Conservation (phyloP, 2,329 filamentous ascomycete genomes). For the Pseudopyricularia cyperi region DNA sequence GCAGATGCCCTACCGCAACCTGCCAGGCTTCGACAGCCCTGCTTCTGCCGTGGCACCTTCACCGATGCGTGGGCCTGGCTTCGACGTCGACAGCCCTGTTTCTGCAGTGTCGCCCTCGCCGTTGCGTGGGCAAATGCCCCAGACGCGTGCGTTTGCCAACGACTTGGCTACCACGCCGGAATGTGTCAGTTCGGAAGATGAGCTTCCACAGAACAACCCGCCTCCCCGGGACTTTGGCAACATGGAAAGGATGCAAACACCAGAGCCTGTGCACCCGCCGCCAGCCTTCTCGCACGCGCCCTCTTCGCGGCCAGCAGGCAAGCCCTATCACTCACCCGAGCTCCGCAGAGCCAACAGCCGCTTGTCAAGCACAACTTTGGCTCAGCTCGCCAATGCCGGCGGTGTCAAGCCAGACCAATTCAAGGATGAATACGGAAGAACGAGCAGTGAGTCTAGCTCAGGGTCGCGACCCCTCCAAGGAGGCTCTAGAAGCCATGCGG, state of each 20-base stretch:
- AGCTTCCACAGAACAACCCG: conserved; percentile 20
- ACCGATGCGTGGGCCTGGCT: conserved; percentile 14
- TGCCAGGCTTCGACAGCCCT: neutral
- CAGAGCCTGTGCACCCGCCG: conserved; percentile 64
- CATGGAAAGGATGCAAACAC: conserved; percentile 45
- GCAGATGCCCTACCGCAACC: conserved; percentile 4
- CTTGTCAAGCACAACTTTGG: conserved; percentile 69
- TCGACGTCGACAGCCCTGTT: no score
- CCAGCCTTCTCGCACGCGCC: conserved; percentile 70
- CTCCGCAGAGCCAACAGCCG: conserved; percentile 70
- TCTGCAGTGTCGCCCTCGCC: no score
- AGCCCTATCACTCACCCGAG: conserved; percentile 63
- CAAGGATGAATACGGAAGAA: conserved; percentile 16
- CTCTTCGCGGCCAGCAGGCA: conserved; percentile 53
- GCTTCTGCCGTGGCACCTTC: neutral
- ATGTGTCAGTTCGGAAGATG: conserved; percentile 44
- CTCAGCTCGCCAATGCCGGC: conserved; percentile 63
- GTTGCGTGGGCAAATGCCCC: no score
- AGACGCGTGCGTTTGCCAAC: conserved; percentile 22
- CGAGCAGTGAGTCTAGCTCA: conserved; percentile 17
- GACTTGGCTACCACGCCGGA: conserved; percentile 36
- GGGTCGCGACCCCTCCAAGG: conserved; percentile 8
- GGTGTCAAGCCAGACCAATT: conserved; percentile 25
- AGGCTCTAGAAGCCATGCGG: conserved; percentile 30
- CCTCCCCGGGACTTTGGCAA: conserved; percentile 37